Evolutionary conservation across 768 basidiomycete species (phyloP).

Genomic region (Amanita rubescens): DNA sequence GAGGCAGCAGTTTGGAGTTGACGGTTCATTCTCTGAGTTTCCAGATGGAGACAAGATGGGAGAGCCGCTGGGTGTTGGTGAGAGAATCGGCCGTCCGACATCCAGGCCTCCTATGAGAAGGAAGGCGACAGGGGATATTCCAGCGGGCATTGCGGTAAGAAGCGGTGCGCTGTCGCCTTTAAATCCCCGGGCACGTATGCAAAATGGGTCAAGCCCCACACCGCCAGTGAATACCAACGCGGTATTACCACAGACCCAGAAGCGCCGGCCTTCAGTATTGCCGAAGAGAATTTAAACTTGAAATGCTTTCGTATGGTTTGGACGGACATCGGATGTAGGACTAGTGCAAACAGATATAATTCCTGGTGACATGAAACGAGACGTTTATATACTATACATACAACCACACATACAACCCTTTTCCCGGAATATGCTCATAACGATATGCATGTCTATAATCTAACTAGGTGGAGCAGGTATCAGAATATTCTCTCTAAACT

Average conservation of each 20-base stretch:
- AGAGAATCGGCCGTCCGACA: constrained; percentile 20
- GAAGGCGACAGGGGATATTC: constrained; percentile 51
- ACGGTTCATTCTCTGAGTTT: constrained; percentile 45
- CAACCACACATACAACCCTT: neutral
- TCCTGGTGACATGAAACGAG: neutral
- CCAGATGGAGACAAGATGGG: constrained; percentile 35
- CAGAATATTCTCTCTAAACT: constrained; percentile 53
- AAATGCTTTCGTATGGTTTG: too few relatives aligned
- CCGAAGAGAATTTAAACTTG: constrained; percentile 17
- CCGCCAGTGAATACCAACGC: constrained; percentile 1
- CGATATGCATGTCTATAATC: neutral
- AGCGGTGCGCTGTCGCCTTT: constrained; percentile 58
- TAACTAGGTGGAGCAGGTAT: constrained; percentile 18
- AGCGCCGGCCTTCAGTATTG: constrained; percentile 25
- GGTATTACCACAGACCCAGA: constrained; percentile 27
- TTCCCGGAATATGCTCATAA: neutral
- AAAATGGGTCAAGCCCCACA: constrained; percentile 27
- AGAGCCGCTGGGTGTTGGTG: constrained; percentile 21
- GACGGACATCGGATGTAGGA: neutral
- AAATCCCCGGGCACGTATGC: constrained; percentile 61
- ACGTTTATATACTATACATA: neutral
- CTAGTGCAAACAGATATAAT: neutral
- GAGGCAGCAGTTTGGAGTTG: constrained; percentile 64
- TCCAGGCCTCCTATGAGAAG: constrained; percentile 47
- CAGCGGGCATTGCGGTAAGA: constrained; percentile 26